Percentiles rank a stretch among this genome's conserved stretches.
Evolutionary conservation across 306 rosid genomes (phyloP).

Genomic region (Acacia crassicarpa): DNA sequence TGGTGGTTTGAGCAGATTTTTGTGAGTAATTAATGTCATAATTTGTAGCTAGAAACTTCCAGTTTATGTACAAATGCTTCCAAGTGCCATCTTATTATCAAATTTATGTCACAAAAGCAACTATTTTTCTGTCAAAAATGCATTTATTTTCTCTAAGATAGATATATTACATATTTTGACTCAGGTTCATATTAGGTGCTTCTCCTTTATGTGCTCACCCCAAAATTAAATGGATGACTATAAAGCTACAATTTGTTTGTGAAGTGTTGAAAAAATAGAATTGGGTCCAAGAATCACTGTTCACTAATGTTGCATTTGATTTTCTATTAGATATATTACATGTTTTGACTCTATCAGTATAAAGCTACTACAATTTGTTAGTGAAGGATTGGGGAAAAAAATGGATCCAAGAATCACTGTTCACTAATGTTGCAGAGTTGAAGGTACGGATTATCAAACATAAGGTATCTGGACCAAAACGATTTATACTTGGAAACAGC

Average conservation of each 20-base stretch:
- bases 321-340: conserved; percentile 25
- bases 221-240: not conserved
- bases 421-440: conserved; percentile 61
- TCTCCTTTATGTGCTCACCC: too few relatives aligned
- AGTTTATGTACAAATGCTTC: not conserved
- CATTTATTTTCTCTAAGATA: not conserved
- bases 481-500: conserved; percentile 91
- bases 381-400: not conserved
- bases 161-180: conserved; percentile 25
- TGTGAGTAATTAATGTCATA: not conserved
- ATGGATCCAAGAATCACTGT: conserved; percentile 27
- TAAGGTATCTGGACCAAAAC: conserved; percentile 87
- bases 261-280: not conserved
- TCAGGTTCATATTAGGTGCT: not conserved
- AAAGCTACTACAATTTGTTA: conserved; percentile 12
- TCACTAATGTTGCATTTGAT: conserved; percentile 55
- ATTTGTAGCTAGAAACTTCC: not conserved
- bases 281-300: conserved; percentile 26
- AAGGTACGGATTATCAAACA: conserved; percentile 75
- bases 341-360: conserved; percentile 3
- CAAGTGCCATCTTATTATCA: not conserved
- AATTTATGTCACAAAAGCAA: not conserved
- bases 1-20: not conserved
- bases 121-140: not conserved
- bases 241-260: conserved; percentile 10